Base-by-base conservation (phyloP, 2,329 filamentous ascomycete species). In the Exophiala dermatitidis region DNA sequence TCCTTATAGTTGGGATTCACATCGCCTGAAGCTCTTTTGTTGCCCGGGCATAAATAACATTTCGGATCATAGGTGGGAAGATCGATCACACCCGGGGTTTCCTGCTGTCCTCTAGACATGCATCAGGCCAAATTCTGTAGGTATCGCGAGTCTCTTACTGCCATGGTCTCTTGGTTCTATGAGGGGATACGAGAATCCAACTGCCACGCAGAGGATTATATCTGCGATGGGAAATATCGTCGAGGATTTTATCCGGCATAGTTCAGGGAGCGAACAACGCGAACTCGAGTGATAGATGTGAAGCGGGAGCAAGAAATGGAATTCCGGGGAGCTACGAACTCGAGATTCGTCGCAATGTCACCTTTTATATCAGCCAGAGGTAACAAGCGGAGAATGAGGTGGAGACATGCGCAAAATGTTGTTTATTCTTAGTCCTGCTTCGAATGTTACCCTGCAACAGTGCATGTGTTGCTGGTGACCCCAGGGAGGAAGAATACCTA, bases 101-200 rank as follows among this genome's bases (percentile, higher is more conserved):
- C 88, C 69, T 93, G 83, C 61, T 87, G 83, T 56, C 88, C 88
- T 76, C 87, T 90, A 54, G 26, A 48, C 10, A 46, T 6, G 30
- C 9, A 36, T 46, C 36, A 50, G 40, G 34, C 9, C 3, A 45
- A 44, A 8, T 8, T 48, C 32, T 19, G 7, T 29, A 34, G 36
- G 30, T 32, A 29, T 28, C 36, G 36, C 28, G 32, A 46, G 33
- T 26, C 26, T 76, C 87, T 80, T 76, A 95, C 88, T 96, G 93
- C 93, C 93, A 98, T 66, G 93, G 93, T 60, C 93, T 81, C 80
- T 97, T 97, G 49, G 90, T 97, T 51, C 93, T 79, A 71, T 98
- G 93, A 57, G 93, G 93, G 10, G 93, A 97, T 9, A 98, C 93
- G 36, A 98, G 80, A 56, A 98, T 80, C 86, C 90, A 95, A 58